Base-by-base conservation (phyloP, 345 rosid species). In the Eucalyptus virginea region DNA sequence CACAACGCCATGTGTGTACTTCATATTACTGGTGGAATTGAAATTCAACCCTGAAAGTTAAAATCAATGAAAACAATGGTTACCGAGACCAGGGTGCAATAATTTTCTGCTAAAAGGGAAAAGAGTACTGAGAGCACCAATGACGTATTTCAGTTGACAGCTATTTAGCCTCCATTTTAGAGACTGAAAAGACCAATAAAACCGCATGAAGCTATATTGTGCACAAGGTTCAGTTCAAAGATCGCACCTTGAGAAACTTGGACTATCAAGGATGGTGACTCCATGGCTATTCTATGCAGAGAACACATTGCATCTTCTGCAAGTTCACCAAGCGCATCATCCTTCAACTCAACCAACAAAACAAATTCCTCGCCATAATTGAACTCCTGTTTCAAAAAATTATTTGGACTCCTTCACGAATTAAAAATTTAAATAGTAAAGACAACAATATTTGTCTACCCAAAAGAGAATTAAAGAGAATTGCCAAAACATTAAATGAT, bases 341-440 rank as follows among this genome's bases (percentile, higher is more conserved):
- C 96, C 81, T 89, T 91, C 89, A 96, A 94, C 88, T 94, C 89
- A 77, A 97, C 90, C 45, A 97, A 92, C 92, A 95, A 97, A 86
- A 97, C 92, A 93, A 94, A 96, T 94, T 97, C 99, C 90, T 94
- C 88, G 1, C 99, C 99, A 80, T 92, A 95, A 94, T 95, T 96
- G 91, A 95, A 97, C 89, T 96, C 99, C 99, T 97, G 93, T 88
- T 44, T 92, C 51, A 37, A 88, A 77, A 86, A n/a, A 45, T 45
- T 60, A 49, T 60, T 58, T 81, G 49, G 32, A 65, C 34, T 40
- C 45, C 69, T n/a, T 48, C 42, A n/a, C 2, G 6, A 44, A n/a
- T 12, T 50, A 8, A 83, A 23, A 60, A 60, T 15, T 77, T 40
- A 4, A 8, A 77, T 77, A 23, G 47, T 40, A 77, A 77, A 77